A percentile compares a stretch with the other conserved stretches of the same genome.
Evolutionary conservation across 495 filamentous ascomycete species (phyloP).

Genomic region (Xylaria sp.): DNA sequence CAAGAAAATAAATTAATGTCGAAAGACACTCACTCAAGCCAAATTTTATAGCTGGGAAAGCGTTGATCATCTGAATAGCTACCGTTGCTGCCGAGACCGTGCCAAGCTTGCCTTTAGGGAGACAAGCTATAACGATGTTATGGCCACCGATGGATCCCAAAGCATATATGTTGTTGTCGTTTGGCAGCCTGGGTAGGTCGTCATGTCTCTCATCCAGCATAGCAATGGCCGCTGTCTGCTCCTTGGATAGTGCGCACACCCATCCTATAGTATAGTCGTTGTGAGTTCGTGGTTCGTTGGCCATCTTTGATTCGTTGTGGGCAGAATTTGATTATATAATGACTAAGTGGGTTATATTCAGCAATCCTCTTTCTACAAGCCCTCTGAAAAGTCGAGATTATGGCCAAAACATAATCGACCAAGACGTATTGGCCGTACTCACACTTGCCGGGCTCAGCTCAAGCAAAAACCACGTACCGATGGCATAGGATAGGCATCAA

Average conservation of each 20-base stretch:
- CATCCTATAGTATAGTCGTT: conserved; percentile 55
- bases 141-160: conserved; percentile 47
- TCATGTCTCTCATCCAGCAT: conserved; percentile 52
- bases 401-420: too few species aligned
- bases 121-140: conserved; percentile 53
- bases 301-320: not conserved
- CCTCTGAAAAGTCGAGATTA: too few species aligned
- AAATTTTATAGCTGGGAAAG: conserved; percentile 46
- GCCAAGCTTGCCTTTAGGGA: conserved; percentile 43
- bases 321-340: not conserved
- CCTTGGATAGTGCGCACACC: conserved; percentile 54
- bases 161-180: conserved; percentile 45
- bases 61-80: conserved; percentile 42
- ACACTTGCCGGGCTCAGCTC: too few species aligned
- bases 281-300: not conserved
- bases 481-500: too few species aligned
- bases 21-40: conserved; percentile 32
- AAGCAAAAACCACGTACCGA: too few species aligned
- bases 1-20: too few species aligned
- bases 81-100: conserved; percentile 45
- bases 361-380: not conserved
- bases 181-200: conserved; percentile 7
- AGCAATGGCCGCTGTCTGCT: conserved; percentile 50
- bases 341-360: not conserved
- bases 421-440: too few species aligned